Conservation (phyloP, 768 basidiomycete genomes). For the Xerocomus spinulosus region DNA sequence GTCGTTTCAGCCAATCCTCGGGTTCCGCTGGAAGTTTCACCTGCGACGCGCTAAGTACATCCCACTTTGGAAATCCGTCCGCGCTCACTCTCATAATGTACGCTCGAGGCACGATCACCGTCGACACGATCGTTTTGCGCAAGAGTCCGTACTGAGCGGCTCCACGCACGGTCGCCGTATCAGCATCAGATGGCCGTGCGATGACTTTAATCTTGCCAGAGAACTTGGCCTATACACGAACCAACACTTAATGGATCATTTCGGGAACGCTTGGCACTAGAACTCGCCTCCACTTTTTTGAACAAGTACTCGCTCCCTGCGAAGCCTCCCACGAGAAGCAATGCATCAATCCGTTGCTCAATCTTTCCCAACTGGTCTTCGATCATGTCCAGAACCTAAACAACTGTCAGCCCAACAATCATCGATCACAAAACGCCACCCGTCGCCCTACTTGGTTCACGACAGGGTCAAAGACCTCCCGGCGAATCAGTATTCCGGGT, state of each 20-base stretch:
- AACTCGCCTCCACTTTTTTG: slow-evolving; percentile 65
- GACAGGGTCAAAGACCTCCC: slow-evolving; percentile 86
- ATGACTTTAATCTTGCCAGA: slow-evolving; percentile 64
- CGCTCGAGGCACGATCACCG: slow-evolving; percentile 74
- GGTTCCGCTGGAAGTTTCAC: slow-evolving; percentile 85
- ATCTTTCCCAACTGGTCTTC: slow-evolving; percentile 68
- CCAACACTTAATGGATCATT: neutral
- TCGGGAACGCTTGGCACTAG: neutral
- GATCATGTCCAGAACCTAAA: slow-evolving; percentile 70
- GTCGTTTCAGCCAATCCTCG: slow-evolving; percentile 81
- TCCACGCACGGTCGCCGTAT: slow-evolving; percentile 83
- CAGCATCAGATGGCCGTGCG: slow-evolving; percentile 79
- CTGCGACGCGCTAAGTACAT: slow-evolving; percentile 32
- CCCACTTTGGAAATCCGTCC: neutral
- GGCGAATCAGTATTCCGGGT: slow-evolving; percentile 71
- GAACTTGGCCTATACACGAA: slow-evolving; percentile 56
- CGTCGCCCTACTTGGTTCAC: slow-evolving; percentile 57
- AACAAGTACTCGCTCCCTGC: slow-evolving; percentile 83
- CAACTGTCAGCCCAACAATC: slow-evolving; percentile 6
- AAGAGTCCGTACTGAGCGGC: slow-evolving; percentile 87
- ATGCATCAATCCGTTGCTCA: slow-evolving; percentile 71
- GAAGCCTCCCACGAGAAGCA: slow-evolving; percentile 89
- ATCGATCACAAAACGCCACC: slow-evolving; percentile 4
- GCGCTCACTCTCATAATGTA: slow-evolving; percentile 78
- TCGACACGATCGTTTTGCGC: slow-evolving; percentile 69